Conservation (phyloP, 257 asterid species). For the Solanum habrochaites region DNA sequence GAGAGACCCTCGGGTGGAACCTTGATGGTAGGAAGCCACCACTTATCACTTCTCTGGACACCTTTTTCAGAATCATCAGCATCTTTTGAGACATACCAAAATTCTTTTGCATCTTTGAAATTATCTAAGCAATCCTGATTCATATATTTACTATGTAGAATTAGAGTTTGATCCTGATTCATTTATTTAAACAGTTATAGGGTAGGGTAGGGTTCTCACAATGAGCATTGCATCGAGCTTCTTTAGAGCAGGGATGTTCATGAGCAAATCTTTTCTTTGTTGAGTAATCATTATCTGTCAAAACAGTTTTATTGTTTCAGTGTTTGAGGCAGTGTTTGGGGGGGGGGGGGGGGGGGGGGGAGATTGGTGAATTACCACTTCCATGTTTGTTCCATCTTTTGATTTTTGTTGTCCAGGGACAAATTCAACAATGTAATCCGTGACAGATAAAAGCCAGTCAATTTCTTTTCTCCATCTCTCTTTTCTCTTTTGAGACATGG, state of each 20-base stretch:
- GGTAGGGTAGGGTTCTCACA: conserved; percentile 24
- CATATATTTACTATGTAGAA: background rate
- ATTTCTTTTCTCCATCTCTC: conserved; percentile 61
- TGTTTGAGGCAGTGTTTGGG: background rate
- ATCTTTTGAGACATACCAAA: conserved; percentile 50
- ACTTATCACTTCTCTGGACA: conserved; percentile 48
- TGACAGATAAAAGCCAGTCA: conserved; percentile 59
- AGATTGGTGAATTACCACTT: conserved; percentile 12
- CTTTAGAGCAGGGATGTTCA: conserved; percentile 72
- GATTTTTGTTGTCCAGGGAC: conserved; percentile 39
- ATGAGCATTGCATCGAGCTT: conserved; percentile 72
- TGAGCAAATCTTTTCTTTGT: conserved; percentile 53
- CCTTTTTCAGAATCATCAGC: conserved; percentile 67
- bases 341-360: background rate
- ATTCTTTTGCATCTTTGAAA: conserved; percentile 53
- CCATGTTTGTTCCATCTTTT: conserved; percentile 52
- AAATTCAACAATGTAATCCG: conserved; percentile 48
- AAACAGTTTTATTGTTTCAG: background rate
- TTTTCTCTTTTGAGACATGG: conserved; percentile 50
- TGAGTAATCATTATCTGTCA: conserved; percentile 69
- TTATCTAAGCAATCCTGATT: conserved; percentile 54
- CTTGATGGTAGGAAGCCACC: conserved; percentile 88
- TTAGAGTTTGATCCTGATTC: background rate
- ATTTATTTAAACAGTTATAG: background rate
- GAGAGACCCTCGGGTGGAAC: conserved; percentile 73